Evolutionary conservation across 1,139 yeast species (phyloP).

Genomic region (Wickerhamomyces sp.): DNA sequence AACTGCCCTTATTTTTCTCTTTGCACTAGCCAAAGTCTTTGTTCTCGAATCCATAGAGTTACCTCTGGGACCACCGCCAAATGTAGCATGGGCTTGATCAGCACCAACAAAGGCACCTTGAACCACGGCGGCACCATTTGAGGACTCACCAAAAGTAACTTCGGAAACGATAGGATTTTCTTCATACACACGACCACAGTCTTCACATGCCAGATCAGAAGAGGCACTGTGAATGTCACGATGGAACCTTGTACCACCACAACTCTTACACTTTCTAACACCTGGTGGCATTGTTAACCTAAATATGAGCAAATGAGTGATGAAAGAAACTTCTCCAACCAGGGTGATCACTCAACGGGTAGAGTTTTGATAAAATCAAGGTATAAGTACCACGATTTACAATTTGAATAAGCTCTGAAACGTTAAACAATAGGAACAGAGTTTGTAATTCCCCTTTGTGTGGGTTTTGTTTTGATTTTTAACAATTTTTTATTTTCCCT

Average conservation of each 20-base stretch:
- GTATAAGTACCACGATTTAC: too few relatives aligned
- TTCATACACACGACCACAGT: slow-evolving; percentile 84
- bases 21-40: slow-evolving; percentile 81
- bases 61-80: slow-evolving; percentile 46
- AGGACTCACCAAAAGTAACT: slow-evolving; percentile 87
- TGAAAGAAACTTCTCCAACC: too few relatives aligned
- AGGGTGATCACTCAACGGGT: too few relatives aligned
- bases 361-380: too few relatives aligned
- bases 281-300: too few relatives aligned
- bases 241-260: slow-evolving; percentile 42
- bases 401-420: too few relatives aligned
- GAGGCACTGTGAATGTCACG: slow-evolving; percentile 55
- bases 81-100: slow-evolving; percentile 76
- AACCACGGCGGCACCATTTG: slow-evolving; percentile 92
- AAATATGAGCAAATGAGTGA: too few relatives aligned
- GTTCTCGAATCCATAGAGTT: slow-evolving; percentile 82
- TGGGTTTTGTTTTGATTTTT: too few relatives aligned
- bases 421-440: too few relatives aligned
- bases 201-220: slow-evolving; percentile 71
- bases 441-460: too few relatives aligned
- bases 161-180: slow-evolving; percentile 95
- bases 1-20: slow-evolving; percentile 67
- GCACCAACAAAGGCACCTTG: slow-evolving; percentile 92
- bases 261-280: slow-evolving; percentile 31
- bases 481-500: too few relatives aligned